Evolutionary conservation across 2,329 filamentous ascomycete genomes (phyloP).

Genomic region (Penicillium brevicompactum): DNA sequence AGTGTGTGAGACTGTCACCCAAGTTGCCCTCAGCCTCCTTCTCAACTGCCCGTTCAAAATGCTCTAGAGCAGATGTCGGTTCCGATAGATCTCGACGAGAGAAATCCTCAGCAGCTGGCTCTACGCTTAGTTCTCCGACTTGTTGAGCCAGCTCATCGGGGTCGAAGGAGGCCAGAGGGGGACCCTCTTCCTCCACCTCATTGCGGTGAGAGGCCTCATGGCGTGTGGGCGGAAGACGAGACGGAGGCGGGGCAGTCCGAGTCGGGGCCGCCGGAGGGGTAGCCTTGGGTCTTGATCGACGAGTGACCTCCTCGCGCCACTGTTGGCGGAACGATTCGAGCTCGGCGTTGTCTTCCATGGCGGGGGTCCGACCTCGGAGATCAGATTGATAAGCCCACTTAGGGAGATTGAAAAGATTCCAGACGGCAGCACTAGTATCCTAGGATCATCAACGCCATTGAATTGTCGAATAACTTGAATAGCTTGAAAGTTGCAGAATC

Average conservation of each 20-base stretch:
- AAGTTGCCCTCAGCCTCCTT: conserved; percentile 82
- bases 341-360: conserved; percentile 62
- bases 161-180: conserved; percentile 23
- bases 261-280: conserved; percentile 13
- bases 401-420: conserved; percentile 4
- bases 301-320: conserved; percentile 80
- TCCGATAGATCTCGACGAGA: conserved; percentile 42
- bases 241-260: conserved; percentile 23
- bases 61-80: conserved; percentile 79
- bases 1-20: conserved; percentile 84
- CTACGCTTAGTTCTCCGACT: conserved; percentile 38
- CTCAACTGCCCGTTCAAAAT: conserved; percentile 90
- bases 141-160: conserved; percentile 38
- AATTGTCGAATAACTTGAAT: neutral
- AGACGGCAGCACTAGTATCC: neutral
- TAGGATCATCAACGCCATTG: conserved; percentile 8
- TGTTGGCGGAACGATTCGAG: conserved; percentile 82
- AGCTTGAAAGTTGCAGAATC: conserved; percentile 2
- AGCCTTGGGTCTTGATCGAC: conserved; percentile 42
- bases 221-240: conserved; percentile 41
- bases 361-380: conserved; percentile 29
- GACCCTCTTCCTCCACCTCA: conserved; percentile 40
- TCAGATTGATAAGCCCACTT: conserved; percentile 29
- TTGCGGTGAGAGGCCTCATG: conserved; percentile 42
- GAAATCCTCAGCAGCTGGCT: conserved; percentile 41